Evolutionary conservation across 163 green algal genomes (phyloP), one percentile per base, ranked within the genome.

Genomic region (Scenedesmus sp.): DNA sequence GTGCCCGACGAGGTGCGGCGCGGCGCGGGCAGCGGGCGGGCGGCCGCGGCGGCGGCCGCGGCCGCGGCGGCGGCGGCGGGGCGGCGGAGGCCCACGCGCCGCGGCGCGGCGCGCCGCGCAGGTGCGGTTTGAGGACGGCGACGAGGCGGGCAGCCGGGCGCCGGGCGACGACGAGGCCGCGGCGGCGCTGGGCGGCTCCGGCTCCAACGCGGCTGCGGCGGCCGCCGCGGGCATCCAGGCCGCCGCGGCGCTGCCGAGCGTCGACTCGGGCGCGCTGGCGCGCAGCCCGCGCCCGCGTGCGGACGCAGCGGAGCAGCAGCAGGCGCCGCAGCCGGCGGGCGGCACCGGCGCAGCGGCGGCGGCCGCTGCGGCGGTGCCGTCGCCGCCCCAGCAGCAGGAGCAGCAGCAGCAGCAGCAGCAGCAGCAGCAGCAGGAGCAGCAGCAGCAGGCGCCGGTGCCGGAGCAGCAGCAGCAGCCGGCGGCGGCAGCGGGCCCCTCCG

Each of bases 1-100:
- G 72, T 80, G 17, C 72, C 72, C 14, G 72, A 80, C 18, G 60
- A 71, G 48, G 72, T 80, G n/a, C n/a, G n/a, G n/a, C n/a, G n/a
- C n/a, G n/a, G n/a, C n/a, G n/a, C n/a, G n/a, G n/a, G n/a, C n/a
- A n/a, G n/a, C n/a, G n/a, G n/a, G n/a, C n/a, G n/a, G n/a, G n/a
- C n/a, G n/a, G n/a, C n/a, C n/a, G n/a, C n/a, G n/a, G n/a, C n/a
- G n/a, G n/a, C n/a, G n/a, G n/a, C n/a, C n/a, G n/a, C n/a, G n/a
- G n/a, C n/a, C n/a, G n/a, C n/a, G n/a, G n/a, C n/a, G n/a, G n/a
- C n/a, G n/a, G n/a, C n/a, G n/a, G n/a, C n/a, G n/a, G n/a, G n/a
- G n/a, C n/a, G n/a, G n/a, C n/a, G n/a, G n/a, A n/a, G n/a, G n/a
- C n/a, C n/a, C n/a, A n/a, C n/a, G n/a, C n/a, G n/a, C n/a, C n/a